Percentiles rank a stretch among this genome's conserved stretches.
These are phyloP conservation scores for Aspergillus calidoustus DNA, from an alignment of 2,329 filamentous ascomycete species.

Conservation along the genomic window DNA sequence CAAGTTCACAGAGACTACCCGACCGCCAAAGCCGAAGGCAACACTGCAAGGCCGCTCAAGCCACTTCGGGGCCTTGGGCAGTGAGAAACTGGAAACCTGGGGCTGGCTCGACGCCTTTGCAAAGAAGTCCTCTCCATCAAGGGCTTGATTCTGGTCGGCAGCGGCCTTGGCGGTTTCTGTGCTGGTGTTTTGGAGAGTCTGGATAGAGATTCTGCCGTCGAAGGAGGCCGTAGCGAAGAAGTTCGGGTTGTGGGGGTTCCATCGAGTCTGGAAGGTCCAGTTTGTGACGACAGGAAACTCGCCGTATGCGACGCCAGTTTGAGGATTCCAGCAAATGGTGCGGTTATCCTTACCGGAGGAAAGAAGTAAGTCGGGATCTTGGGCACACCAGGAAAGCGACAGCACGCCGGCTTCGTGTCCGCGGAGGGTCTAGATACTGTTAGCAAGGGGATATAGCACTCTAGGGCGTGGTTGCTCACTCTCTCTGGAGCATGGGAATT, in stretches of 20 bases:
- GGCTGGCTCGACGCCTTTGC: conserved; percentile 89
- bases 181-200: conserved; percentile 94
- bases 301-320: conserved; percentile 83
- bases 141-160: conserved; percentile 65
- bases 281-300: conserved; percentile 98
- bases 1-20: conserved; percentile 75
- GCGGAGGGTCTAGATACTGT: conserved; percentile 66
- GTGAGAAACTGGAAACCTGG: conserved; percentile 85
- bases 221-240: conserved; percentile 95
- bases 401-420: conserved; percentile 95
- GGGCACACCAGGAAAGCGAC: conserved; percentile 91
- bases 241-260: conserved; percentile 90
- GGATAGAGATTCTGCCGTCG: conserved; percentile 92
- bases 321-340: conserved; percentile 94
- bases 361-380: conserved; percentile 85
- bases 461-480: conserved; percentile 34
- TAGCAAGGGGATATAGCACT: conserved; percentile 20
- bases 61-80: conserved; percentile 88
- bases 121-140: conserved; percentile 96
- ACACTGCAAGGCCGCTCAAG: conserved; percentile 81
- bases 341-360: conserved; percentile 97
- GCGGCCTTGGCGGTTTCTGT: conserved; percentile 67
- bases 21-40: conserved; percentile 94
- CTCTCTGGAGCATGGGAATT: conserved; percentile 93
- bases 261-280: conserved; percentile 95